Evolutionary conservation across 768 basidiomycete species (phyloP).

Genomic region (Epithele typhae): DNA sequence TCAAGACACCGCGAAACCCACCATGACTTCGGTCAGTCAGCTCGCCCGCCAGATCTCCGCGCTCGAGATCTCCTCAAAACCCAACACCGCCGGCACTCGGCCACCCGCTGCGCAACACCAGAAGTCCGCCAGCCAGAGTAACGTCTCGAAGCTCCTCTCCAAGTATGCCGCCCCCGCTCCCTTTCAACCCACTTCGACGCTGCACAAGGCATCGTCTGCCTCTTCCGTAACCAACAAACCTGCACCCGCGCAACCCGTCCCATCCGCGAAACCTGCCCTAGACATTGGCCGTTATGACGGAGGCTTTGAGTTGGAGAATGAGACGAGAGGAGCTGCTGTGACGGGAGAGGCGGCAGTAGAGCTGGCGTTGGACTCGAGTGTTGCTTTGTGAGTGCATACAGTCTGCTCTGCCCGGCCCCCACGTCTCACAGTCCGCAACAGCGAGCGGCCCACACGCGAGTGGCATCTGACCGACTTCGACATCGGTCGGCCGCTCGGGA

Average conservation of each 20-base stretch:
- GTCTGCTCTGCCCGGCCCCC: too few species aligned
- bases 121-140: constrained; percentile 57
- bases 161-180: constrained; percentile 72
- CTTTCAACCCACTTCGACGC: constrained; percentile 15
- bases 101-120: constrained; percentile 29
- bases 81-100: constrained; percentile 28
- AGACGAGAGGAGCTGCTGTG: constrained; percentile 69
- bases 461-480: constrained; percentile 87
- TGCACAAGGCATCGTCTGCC: constrained; percentile 19
- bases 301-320: constrained; percentile 89
- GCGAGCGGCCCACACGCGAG: constrained; percentile 71
- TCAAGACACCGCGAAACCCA: constrained; percentile 6
- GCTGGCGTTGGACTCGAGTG: constrained; percentile 82
- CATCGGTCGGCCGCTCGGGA: constrained; percentile 94
- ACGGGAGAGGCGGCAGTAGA: constrained; percentile 76
- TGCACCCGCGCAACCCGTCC: constrained; percentile 26
- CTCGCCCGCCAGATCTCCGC: constrained; percentile 67
- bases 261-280: constrained; percentile 17
- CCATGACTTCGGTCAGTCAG: constrained; percentile 45
- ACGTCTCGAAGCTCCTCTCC: constrained; percentile 66
- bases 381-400: constrained; percentile 46
- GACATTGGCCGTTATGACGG: constrained; percentile 79
- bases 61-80: constrained; percentile 58
- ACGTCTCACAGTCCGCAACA: constrained; percentile 18
- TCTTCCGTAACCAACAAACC: constrained; percentile 13